These are phyloP conservation scores for Moringa oleifera DNA, from an alignment of 345 rosid species.

Conservation along the genomic window DNA sequence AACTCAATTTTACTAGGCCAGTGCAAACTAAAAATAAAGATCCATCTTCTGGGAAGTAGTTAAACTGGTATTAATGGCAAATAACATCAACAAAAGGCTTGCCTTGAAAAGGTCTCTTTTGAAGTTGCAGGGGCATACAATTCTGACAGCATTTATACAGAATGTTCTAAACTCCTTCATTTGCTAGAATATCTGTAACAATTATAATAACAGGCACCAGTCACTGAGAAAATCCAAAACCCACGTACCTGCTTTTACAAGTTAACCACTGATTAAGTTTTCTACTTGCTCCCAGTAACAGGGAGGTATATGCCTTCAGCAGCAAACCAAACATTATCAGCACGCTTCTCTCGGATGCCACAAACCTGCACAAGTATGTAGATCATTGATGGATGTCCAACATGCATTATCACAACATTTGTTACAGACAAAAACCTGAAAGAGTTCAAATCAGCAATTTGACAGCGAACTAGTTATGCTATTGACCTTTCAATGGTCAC, in stretches of 20 bases:
- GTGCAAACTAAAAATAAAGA: not conserved
- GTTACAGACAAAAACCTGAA: not conserved
- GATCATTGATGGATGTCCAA: not conserved
- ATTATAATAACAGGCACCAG: slow-evolving; percentile 21
- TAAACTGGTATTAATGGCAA: not conserved
- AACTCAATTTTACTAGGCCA: not conserved
- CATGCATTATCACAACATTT: not conserved
- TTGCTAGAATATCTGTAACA: slow-evolving; percentile 16
- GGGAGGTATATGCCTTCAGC: slow-evolving; percentile 98
- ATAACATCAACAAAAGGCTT: not conserved
- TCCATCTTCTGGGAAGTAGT: not conserved
- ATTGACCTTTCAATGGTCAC: not conserved
- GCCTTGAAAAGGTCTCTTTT: slow-evolving; percentile 1
- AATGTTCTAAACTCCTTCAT: slow-evolving; percentile 4
- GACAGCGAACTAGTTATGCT: not conserved
- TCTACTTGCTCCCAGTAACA: slow-evolving; percentile 49
- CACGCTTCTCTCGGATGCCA: slow-evolving; percentile 73
- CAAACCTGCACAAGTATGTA: slow-evolving; percentile 53
- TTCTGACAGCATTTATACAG: slow-evolving; percentile 2
- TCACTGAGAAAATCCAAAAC: slow-evolving; percentile 31
- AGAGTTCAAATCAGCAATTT: not conserved
- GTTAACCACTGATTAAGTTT: not conserved
- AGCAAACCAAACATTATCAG: slow-evolving; percentile 91
- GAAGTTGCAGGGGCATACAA: slow-evolving; percentile 7
- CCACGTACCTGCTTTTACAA: slow-evolving; percentile 29